A percentile compares a stretch with the other conserved stretches of the same genome.
These are phyloP conservation scores for Jacaranda copaia DNA, from an alignment of 257 asterid genomes.

Conservation along the genomic window DNA sequence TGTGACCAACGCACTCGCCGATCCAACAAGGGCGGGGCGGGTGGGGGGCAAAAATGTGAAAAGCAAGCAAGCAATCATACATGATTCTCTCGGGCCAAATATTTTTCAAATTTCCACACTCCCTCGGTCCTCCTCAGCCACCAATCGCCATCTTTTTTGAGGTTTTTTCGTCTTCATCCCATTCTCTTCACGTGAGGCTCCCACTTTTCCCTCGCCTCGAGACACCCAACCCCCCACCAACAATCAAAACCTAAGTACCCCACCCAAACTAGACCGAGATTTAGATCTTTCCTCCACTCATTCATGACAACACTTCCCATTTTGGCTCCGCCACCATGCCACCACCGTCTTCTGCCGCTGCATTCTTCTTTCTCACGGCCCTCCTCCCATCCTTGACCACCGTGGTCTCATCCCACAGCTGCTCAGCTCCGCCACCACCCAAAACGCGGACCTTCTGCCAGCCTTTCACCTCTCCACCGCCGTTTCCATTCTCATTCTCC, in stretches of 20 bases:
- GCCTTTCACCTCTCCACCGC: constrained; percentile 71
- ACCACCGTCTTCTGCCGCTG: constrained; percentile 38
- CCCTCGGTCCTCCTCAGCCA: not conserved
- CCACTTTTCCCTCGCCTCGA: constrained; percentile 46
- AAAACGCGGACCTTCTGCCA: constrained; percentile 51
- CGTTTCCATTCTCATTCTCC: constrained; percentile 79
- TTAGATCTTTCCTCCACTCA: constrained; percentile 45
- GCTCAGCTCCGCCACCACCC: constrained; percentile 46
- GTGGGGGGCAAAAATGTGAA: constrained; percentile 32
- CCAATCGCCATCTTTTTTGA: not conserved
- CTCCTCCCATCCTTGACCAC: constrained; percentile 33
- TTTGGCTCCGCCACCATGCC: constrained; percentile 44
- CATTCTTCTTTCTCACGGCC: constrained; percentile 28
- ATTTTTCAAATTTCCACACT: constrained; percentile 38
- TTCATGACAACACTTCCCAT: constrained; percentile 39
- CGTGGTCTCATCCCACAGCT: constrained; percentile 38
- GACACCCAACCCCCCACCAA: constrained; percentile 27
- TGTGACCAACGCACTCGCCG: not conserved
- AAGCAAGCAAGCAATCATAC: constrained; percentile 32
- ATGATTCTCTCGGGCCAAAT: constrained; percentile 27
- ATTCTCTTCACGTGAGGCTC: constrained; percentile 63
- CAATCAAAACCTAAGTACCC: constrained; percentile 26
- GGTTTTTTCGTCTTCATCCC: constrained; percentile 56
- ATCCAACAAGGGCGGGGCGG: constrained; percentile 13
- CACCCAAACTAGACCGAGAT: constrained; percentile 46